These are phyloP conservation scores for Epichloe sylvatica DNA, from an alignment of 2,329 filamentous ascomycete genomes.

Conservation along the genomic window DNA sequence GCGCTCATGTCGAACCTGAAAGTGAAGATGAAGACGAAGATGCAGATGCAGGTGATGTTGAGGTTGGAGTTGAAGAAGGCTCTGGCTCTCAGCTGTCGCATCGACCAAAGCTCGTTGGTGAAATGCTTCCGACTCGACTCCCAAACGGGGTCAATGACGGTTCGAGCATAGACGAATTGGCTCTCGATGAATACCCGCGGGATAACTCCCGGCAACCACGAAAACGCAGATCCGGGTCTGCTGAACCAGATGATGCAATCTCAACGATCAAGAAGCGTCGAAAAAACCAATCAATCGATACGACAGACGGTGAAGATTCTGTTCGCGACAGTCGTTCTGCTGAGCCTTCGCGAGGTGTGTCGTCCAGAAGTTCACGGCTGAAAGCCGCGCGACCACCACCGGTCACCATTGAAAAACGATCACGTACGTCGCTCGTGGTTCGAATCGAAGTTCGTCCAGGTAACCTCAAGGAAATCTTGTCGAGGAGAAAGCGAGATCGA, in stretches of 20 bases:
- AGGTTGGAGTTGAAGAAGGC: conserved; percentile 14
- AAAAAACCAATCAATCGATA: conserved; percentile 34
- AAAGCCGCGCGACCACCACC: conserved; percentile 29
- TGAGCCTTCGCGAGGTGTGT: conserved; percentile 13
- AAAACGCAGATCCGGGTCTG: conserved; percentile 71
- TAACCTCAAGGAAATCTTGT: conserved; percentile 24
- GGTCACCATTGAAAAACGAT: conserved; percentile 27
- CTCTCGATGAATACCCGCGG: conserved; percentile 57
- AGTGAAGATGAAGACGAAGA: conserved; percentile 9
- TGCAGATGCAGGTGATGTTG: conserved; percentile 14
- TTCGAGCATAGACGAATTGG: conserved; percentile 62
- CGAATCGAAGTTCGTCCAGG: conserved; percentile 24
- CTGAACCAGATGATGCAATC: conserved; percentile 43
- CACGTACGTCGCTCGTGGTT: conserved; percentile 21
- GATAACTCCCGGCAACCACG: conserved; percentile 66
- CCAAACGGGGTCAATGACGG: conserved; percentile 30
- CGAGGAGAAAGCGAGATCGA: conserved; percentile 20
- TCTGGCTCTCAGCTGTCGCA: conserved; percentile 16
- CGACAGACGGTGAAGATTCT: conserved; percentile 22
- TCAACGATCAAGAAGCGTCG: conserved; percentile 40
- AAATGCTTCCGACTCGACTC: conserved; percentile 19
- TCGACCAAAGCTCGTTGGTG: conserved; percentile 27
- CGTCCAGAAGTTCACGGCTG: conserved; percentile 46
- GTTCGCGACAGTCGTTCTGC: conserved; percentile 14
- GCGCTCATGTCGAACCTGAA: conserved; percentile 19